Base-by-base conservation (phyloP, 1,139 yeast genomes). In the Blastobotrys proliferans region DNA sequence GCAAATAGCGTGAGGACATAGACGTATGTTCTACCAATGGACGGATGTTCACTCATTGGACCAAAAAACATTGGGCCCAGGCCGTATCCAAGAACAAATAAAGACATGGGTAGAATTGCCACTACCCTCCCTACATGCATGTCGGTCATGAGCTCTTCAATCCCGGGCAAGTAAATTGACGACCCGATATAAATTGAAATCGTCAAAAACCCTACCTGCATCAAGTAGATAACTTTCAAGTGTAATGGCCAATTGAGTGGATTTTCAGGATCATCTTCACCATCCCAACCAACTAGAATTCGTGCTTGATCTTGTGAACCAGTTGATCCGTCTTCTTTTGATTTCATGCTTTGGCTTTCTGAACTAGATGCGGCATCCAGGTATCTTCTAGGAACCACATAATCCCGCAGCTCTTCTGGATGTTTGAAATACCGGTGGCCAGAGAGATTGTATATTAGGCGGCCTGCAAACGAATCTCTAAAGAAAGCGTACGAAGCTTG, bases 131-230 rank as follows among this genome's bases (percentile, higher is more conserved):
- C 59, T 2, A 73, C 64, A 13, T 58, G 51, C 45, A 76, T 74
- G 18, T 73, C 70, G 16, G 60, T 59, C 55, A 67, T 63, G 35
- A 80, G 57, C 22, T 66, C 54, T 9, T 58, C 61, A 58, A 70
- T 51, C n/a, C 81, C 81, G 0, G 85, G 83, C 1, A 83, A 73
- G 51, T 74, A 77, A 20, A 78, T 72, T 1, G 84, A 78, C 0
- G 83, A 70, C 4, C 79, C 82, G 71, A 77, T 74, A 53, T 79
- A 79, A 2, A 77, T 79, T 3, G 74, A 65, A 3, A 69, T 59
- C 1, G 83, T 76, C 44, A 79, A 63, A 28, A 74, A 43, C 38
- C 71, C 67, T 25, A 76, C 64, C 46, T 70, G 63, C 6, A 69
- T 14, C 1, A 70, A 60, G 32, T 76, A 66, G 17, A 72, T 40